Evolutionary conservation across 768 basidiomycete genomes (phyloP), one percentile per base, ranked within the genome.

Genomic region (Tylopilus sp.): DNA sequence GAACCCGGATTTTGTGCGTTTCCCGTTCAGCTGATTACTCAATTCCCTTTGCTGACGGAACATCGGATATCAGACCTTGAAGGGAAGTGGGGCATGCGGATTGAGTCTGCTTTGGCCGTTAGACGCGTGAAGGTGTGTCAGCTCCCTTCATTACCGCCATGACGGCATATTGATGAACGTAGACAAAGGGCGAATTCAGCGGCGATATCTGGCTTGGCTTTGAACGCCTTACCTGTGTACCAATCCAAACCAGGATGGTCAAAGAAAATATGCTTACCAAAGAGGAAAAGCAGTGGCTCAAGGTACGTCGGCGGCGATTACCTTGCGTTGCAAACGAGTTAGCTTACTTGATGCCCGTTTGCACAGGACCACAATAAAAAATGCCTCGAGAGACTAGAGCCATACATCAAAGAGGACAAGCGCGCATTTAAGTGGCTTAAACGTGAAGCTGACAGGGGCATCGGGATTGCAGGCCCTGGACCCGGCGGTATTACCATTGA

Each of bases 221-320:
- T 68, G 91, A 95, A 70, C 86, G 94, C 5, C 75, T 98, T 60
- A 96, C 95, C 3, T 86, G 89, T 72, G 94, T 98, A 11, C 96
- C 96, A 4, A 97, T 98, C 63, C 89, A 94, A 70, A 89, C 89
- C 2, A 78, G 82, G 60, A 88, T 98, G 84, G 86, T 98, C 47
- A 88, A 92, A 65, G 87, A 85, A 43, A 76, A 68, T 46, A 84
- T 97, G 81, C 80, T 98, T 51, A 84, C 87, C 17, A 89, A 86
- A 66, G 86, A 89, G 55, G 93, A 98, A 74, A 86, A 82, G 57
- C 72, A 79, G 50, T 98, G 96, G 96, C 64, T 98, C 45, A 88
- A 87, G 76, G 85, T 84, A 55, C 45, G 6, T 47, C 2, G 76
- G 69, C 31, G 33, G 49, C n/a, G 36, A 36, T 59, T 31, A 34